Conservation (phyloP, 176 grass and related monocot genomes). For the Typha latifolia region DNA sequence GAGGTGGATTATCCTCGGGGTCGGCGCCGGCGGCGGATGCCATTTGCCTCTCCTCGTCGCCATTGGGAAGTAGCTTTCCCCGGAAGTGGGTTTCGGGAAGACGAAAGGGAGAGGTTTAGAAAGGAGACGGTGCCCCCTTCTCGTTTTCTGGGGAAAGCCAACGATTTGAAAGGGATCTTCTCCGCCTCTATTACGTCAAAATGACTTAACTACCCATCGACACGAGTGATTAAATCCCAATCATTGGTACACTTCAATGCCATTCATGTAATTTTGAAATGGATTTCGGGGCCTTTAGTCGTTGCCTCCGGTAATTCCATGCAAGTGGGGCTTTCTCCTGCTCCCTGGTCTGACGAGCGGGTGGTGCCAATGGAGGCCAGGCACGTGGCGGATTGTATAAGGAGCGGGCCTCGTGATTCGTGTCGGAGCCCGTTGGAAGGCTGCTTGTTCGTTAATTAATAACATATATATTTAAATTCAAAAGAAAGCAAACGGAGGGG, state of each 20-base stretch:
- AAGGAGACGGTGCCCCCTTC: slow-evolving; percentile 25
- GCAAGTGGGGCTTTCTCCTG: too few relatives aligned
- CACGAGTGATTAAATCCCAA: slow-evolving; percentile 8
- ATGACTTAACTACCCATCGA: slow-evolving; percentile 35
- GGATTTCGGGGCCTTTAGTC: neutral
- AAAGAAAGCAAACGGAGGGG: neutral
- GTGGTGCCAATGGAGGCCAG: too few relatives aligned
- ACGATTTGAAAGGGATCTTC: slow-evolving; percentile 50
- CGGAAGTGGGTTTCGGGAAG: slow-evolving; percentile 6
- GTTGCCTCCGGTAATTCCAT: too few relatives aligned
- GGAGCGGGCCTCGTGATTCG: too few relatives aligned
- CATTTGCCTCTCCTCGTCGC: slow-evolving; percentile 25
- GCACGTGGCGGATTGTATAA: too few relatives aligned
- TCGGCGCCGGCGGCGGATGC: slow-evolving; percentile 33
- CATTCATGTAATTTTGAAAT: neutral
- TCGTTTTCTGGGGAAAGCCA: slow-evolving; percentile 49
- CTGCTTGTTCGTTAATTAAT: too few relatives aligned
- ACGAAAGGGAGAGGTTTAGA: slow-evolving; percentile 1
- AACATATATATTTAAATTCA: too few relatives aligned
- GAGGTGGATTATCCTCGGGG: slow-evolving; percentile 42
- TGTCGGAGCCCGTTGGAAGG: too few relatives aligned
- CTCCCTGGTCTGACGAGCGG: too few relatives aligned
- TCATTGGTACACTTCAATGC: neutral
- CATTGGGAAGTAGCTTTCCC: neutral
- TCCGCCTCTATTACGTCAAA: slow-evolving; percentile 10